These are phyloP conservation scores for Cryptosporidium viatorum DNA, from an alignment of 169 alveolate species.

Conservation along the genomic window DNA sequence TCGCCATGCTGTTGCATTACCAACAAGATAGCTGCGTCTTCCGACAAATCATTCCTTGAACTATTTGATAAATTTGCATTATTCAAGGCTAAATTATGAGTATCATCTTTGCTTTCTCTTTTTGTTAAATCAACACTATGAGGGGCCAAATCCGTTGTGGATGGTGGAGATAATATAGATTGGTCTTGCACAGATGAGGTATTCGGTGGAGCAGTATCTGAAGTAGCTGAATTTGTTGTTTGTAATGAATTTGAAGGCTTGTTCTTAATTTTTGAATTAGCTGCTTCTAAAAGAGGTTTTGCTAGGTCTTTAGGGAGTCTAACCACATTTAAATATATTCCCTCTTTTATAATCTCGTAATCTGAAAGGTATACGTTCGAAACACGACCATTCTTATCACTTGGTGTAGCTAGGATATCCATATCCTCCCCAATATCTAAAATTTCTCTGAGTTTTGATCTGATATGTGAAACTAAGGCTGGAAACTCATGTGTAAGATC, in stretches of 20 bases:
- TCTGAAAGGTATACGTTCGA: constrained; percentile 58
- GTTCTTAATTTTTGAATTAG: constrained; percentile 37
- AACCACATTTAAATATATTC: constrained; percentile 50
- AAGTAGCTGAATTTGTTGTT: background rate
- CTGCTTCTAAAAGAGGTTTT: constrained; percentile 61
- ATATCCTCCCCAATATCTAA: constrained; percentile 70
- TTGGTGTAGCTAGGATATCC: constrained; percentile 48
- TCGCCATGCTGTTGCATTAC: constrained; percentile 76
- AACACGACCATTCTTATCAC: constrained; percentile 49
- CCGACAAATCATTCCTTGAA: constrained; percentile 1
- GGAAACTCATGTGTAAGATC: constrained; percentile 56
- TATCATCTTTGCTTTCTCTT: background rate
- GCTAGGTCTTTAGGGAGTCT: constrained; percentile 65
- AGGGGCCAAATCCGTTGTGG: background rate
- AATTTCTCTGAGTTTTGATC: constrained; percentile 56
- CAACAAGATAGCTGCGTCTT: constrained; percentile 63
- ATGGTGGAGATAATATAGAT: background rate
- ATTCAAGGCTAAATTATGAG: background rate
- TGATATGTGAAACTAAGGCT: constrained; percentile 59
- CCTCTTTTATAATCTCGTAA: constrained; percentile 42
- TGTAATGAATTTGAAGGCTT: background rate
- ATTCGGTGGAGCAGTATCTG: constrained; percentile 1
- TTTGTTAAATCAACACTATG: background rate
- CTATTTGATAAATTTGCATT: background rate
- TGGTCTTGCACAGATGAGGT: background rate